phyloP scores from a whole-genome alignment of 2,329 filamentous ascomycete genomes.

The Mycogone perniciosa region DNA sequence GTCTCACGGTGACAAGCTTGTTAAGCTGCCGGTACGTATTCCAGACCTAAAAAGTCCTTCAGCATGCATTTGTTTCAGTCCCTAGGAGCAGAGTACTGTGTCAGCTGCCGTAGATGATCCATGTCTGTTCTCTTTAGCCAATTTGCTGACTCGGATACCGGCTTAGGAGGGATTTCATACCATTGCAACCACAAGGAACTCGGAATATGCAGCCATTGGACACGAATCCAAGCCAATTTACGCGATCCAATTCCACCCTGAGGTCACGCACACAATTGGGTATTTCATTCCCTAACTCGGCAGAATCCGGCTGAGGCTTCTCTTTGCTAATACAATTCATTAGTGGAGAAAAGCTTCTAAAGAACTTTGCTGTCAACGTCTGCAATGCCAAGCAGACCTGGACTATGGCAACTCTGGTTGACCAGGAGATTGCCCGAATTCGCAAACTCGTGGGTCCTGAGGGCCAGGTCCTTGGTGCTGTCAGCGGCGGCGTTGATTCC shows the following conservation, averaged over 20 bases:
- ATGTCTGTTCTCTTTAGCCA: no score
- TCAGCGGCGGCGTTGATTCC: constrained; percentile 74
- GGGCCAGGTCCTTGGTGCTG: constrained; percentile 65
- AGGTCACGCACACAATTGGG: constrained; percentile 23
- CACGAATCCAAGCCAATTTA: background rate
- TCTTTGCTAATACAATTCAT: background rate
- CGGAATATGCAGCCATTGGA: background rate
- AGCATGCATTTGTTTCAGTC: no score
- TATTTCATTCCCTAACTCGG: no score
- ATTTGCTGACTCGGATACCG: no score
- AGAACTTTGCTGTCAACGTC: constrained; percentile 80
- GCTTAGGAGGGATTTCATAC: background rate
- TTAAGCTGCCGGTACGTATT: no score
- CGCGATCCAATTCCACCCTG: background rate
- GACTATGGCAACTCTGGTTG: constrained; percentile 79
- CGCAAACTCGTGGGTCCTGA: constrained; percentile 72
- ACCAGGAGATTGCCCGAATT: constrained; percentile 75
- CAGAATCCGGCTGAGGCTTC: no score
- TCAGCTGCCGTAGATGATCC: no score
- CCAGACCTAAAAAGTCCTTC: no score
- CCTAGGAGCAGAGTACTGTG: no score
- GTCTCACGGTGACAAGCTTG: no score
- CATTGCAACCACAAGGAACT: background rate
- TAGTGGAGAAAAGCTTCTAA: constrained; percentile 43
- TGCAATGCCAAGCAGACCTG: constrained; percentile 72